Conservation (phyloP, 2,329 filamentous ascomycete species). For the Cytospora paraplurivora region DNA sequence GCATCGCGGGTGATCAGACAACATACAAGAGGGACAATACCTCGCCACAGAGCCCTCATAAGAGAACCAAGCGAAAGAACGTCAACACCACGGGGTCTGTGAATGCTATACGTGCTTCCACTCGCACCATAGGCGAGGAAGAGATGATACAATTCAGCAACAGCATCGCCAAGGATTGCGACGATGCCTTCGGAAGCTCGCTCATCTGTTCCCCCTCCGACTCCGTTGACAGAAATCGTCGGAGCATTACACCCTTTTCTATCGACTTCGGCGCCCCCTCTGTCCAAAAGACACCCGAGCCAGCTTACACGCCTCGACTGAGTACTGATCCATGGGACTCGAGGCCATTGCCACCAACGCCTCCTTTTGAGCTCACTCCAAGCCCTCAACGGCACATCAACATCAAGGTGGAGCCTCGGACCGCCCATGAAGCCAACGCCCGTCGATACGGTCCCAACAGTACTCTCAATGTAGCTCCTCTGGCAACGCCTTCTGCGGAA, state of each 20-base stretch:
- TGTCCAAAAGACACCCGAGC: constrained; percentile 21
- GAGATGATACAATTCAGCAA: constrained; percentile 82
- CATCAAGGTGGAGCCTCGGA: constrained; percentile 20
- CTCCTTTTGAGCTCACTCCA: constrained; percentile 41
- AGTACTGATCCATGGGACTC: constrained; percentile 43
- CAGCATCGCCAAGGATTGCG: constrained; percentile 85
- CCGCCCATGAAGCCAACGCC: background rate
- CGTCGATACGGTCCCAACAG: background rate
- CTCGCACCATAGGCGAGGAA: constrained; percentile 56
- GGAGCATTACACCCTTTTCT: constrained; percentile 46
- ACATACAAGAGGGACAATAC: constrained; percentile 33
- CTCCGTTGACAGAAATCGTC: constrained; percentile 31
- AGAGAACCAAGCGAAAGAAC: constrained; percentile 25
- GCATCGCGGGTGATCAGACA: constrained; percentile 36
- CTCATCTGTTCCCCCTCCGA: constrained; percentile 41
- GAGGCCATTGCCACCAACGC: constrained; percentile 53
- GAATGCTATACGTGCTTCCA: constrained; percentile 13
- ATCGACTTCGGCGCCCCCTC: constrained; percentile 41
- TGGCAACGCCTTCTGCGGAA: constrained; percentile 23
- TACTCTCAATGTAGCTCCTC: constrained; percentile 19
- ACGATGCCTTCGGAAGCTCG: constrained; percentile 83
- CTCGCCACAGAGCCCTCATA: constrained; percentile 32
- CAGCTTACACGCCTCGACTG: constrained; percentile 13
- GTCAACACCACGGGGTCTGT: constrained; percentile 13
- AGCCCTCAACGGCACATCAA: constrained; percentile 25